Percentiles rank a stretch among this genome's conserved stretches.
Evolutionary conservation across 2,329 filamentous ascomycete species (phyloP).

Genomic region (Stemphylium beticola): DNA sequence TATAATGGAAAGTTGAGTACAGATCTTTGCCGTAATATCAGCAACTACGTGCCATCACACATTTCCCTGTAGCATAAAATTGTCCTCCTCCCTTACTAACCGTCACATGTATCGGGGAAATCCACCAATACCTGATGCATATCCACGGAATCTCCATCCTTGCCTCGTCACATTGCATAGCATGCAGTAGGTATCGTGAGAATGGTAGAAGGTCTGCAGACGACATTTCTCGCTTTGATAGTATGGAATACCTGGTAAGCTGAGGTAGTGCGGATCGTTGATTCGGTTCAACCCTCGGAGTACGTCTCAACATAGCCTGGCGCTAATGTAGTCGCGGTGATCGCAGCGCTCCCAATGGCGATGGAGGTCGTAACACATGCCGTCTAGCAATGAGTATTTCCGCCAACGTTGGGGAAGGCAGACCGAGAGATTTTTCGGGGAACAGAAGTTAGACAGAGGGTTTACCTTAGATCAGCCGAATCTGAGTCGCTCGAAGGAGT

Average conservation of each 20-base stretch:
- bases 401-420: too few relatives aligned
- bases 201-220: background rate
- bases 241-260: conserved; percentile 9
- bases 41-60: too few relatives aligned
- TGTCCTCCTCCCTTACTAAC: background rate
- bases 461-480: background rate
- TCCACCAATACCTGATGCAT: background rate
- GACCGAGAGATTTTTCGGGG: too few relatives aligned
- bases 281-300: conserved; percentile 5
- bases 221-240: conserved; percentile 1
- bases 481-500: too few relatives aligned
- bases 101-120: background rate
- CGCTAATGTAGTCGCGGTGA: conserved; percentile 11
- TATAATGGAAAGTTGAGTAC: background rate
- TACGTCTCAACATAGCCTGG: background rate
- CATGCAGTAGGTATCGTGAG: conserved; percentile 3
- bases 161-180: conserved; percentile 1
- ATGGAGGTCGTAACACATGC: conserved; percentile 12
- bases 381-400: too few relatives aligned
- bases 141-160: conserved; percentile 13
- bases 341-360: conserved; percentile 7
- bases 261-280: conserved; percentile 8
- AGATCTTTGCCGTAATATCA: too few relatives aligned
- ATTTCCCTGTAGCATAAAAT: too few relatives aligned
- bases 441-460: background rate